phyloP scores from a whole-genome alignment of 129 eudicot genomes.

The Centaurea solstitialis region DNA sequence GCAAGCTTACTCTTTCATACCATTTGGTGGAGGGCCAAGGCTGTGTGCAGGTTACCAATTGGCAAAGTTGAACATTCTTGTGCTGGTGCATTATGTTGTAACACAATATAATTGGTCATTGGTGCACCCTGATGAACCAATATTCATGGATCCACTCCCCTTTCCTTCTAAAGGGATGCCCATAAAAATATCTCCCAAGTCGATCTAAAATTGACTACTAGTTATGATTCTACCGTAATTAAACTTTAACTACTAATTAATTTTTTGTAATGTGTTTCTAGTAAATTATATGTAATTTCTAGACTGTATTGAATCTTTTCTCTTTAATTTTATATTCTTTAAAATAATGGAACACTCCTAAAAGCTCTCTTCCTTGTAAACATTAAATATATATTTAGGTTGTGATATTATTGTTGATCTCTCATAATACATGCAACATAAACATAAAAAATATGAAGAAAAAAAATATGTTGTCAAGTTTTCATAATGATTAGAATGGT shows the following conservation, averaged over 20 bases:
- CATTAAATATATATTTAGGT: no score
- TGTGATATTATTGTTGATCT: no score
- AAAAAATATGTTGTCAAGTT: not conserved
- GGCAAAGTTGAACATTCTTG: slow-evolving; percentile 68
- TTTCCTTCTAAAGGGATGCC: slow-evolving; percentile 83
- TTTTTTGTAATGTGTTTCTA: not conserved
- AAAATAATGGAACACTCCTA: not conserved
- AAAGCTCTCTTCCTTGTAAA: no score
- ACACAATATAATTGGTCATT: slow-evolving; percentile 68
- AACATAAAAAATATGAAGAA: not conserved
- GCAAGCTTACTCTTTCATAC: slow-evolving; percentile 55
- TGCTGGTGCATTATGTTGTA: slow-evolving; percentile 74
- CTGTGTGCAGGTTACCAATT: slow-evolving; percentile 74
- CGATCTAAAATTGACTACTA: not conserved
- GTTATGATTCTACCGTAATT: not conserved
- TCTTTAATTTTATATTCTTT: not conserved
- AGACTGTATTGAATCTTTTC: not conserved
- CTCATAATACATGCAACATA: no score
- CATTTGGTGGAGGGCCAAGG: slow-evolving; percentile 88
- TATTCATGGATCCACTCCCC: slow-evolving; percentile 72
- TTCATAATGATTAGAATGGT: not conserved
- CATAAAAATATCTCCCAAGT: slow-evolving; percentile 52
- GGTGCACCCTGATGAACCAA: slow-evolving; percentile 52
- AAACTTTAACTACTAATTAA: not conserved
- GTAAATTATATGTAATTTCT: not conserved